Base-by-base conservation (phyloP, 768 basidiomycete genomes). In the Mycena venus region DNA sequence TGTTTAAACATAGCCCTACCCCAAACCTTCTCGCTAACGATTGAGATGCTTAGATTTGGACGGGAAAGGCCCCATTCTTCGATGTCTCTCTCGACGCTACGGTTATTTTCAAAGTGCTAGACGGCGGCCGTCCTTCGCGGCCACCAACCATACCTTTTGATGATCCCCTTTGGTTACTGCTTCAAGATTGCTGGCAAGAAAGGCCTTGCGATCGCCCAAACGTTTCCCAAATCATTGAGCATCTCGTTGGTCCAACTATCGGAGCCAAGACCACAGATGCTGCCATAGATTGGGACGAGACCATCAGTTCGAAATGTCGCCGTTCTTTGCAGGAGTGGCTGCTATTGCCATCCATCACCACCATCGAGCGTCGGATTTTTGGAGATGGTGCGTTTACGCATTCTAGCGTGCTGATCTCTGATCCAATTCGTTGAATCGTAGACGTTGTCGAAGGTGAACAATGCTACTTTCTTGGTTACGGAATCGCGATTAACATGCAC, bases 141-240 rank as follows among this genome's bases (percentile, higher is more conserved):
- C 74, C 76, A 23, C 58, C 53, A 23, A 36, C 27, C 5, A 47
- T 70, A 5, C 34, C 63, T 2, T 32, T 21, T 2, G 36, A 58
- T 17, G 59, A 74, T 55, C n/a, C 17, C 14, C 34, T 75, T 23
- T 77, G 76, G 76, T n/a, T 70, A 7, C 27, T 77, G 3, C 61
- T 77, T 2, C 40, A 72, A 49, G 59, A 69, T 9, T 67, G 68
- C 15, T 77, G 76, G 76, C 60, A 36, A 15, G 31, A 55, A 27
- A 23, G 68, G 29, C 56, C 65, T 5, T 19, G 8, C 2, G 56
- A 34, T 25, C 73, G 76, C 3, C 76, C 74, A 4, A 47, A 65
- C 19, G 58, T 49, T 9, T 23, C 47, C 7, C 62, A 72, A 10
- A 56, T 76, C n/a, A 44, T 67, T 25, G 32, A 70, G 64, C 75